phyloP scores from a whole-genome alignment of 1,284 basidiomycete species.

The Marasmius fiardii region DNA sequence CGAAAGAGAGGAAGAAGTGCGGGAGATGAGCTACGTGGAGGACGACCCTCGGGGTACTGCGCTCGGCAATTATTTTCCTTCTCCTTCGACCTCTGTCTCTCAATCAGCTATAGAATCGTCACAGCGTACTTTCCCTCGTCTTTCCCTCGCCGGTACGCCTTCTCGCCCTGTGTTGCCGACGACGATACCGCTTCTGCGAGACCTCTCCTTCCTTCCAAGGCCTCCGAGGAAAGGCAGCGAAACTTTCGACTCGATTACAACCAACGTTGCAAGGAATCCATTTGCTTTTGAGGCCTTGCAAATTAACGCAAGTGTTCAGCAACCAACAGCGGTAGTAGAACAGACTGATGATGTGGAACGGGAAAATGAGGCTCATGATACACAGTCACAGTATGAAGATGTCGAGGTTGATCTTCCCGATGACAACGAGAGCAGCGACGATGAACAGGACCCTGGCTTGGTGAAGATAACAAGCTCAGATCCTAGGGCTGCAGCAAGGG shows the following conservation, averaged over 20 bases:
- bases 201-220: neutral
- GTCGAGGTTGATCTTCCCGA: neutral
- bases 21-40: conserved; percentile 27
- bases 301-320: neutral
- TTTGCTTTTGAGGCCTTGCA: too few species aligned
- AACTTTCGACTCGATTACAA: neutral
- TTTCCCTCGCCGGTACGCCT: too few species aligned
- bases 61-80: neutral
- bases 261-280: neutral
- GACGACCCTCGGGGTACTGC: neutral
- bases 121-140: neutral
- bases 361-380: neutral
- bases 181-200: neutral
- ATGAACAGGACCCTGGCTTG: conserved; percentile 38
- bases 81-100: neutral
- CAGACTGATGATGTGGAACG: neutral
- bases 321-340: neutral
- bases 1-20: conserved; percentile 32
- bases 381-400: neutral
- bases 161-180: neutral
- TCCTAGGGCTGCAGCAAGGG: conserved; percentile 79
- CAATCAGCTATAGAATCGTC: neutral
- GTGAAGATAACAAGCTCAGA: conserved; percentile 81
- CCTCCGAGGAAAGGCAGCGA: neutral
- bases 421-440: conserved; percentile 18